Evolutionary conservation across 106 monocot species (phyloP), one percentile per base, ranked within the genome.

Genomic region (Dioscorea alata): DNA sequence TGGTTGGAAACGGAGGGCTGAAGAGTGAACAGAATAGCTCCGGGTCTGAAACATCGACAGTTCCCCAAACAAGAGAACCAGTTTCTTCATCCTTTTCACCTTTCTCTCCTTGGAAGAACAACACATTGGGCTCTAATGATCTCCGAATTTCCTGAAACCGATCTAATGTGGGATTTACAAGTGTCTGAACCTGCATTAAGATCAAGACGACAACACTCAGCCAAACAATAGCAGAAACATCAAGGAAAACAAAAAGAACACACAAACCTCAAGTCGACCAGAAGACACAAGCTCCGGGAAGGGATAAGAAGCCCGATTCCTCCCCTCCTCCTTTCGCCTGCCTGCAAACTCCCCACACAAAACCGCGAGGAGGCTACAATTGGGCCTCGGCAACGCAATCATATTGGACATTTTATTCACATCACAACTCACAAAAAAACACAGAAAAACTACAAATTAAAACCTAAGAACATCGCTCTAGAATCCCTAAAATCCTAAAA

Each of bases 51-150:
- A 90, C 23, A 50, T 88, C 73, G 16, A 64, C 33, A 13, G 72
- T 70, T 53, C 75, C 81, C 99, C 90, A 93, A 23, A 82, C 65
- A 65, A 99, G 72, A 12, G 81, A 77, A 10, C 93, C 99, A 60
- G 93, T 90, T 54, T 85, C 85, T 66, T 80, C 86, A 57, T 78
- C 87, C 57, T 81, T 79, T 59, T 90, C 89, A 59, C 73, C 67
- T 49, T 76, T 78, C 70, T 99, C 88, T 18, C 90, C 99, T 69
- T 88, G 92, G 67, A 99, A 70, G 69, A 85, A 99, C 65, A 99
- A 33, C 15, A 99, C 73, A 76, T 70, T 90, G 12, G 93, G 93
- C 42, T 78, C 68, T 12, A 84, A 33, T 7, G 72, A 61, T 34
- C 56, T 83, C 63, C 74, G 85, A 35, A 76, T 83, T 48, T 93